phyloP scores from a whole-genome alignment of 805 yeast genomes.

The Yamadazyma insecticola region DNA sequence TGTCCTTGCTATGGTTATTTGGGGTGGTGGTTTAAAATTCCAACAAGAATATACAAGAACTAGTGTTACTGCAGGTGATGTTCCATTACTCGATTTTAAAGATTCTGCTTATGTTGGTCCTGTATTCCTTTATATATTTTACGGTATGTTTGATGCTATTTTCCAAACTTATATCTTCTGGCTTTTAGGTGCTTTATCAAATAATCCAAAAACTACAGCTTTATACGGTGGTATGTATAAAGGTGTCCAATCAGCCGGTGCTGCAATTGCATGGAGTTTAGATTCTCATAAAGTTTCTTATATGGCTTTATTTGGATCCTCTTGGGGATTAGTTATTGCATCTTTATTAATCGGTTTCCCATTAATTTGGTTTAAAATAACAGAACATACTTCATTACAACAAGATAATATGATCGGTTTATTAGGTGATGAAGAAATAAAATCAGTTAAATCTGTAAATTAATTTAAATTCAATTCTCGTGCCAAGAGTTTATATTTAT shows the following conservation, averaged over 20 bases:
- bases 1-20: slow-evolving; percentile 41
- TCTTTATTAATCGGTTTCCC: slow-evolving; percentile 48
- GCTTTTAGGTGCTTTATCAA: slow-evolving; percentile 56
- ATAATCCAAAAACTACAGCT: slow-evolving; percentile 51
- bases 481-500: too few species aligned
- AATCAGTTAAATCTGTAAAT: too few species aligned
- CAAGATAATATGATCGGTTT: slow-evolving; percentile 32
- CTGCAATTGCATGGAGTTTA: slow-evolving; percentile 56
- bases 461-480: too few species aligned
- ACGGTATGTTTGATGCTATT: slow-evolving; percentile 56
- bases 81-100: slow-evolving; percentile 31
- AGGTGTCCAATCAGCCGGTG: slow-evolving; percentile 61
- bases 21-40: slow-evolving; percentile 58
- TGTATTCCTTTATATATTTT: slow-evolving; percentile 57
- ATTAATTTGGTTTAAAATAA: slow-evolving; percentile 37
- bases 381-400: slow-evolving; percentile 37
- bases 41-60: slow-evolving; percentile 39
- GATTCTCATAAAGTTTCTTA: slow-evolving; percentile 40
- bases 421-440: too few species aligned
- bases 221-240: slow-evolving; percentile 60
- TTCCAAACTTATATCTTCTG: slow-evolving; percentile 58
- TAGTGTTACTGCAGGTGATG: too few species aligned
- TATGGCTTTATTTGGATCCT: slow-evolving; percentile 37
- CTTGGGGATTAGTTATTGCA: slow-evolving; percentile 50
- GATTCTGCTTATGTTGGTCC: slow-evolving; percentile 51